Percentiles rank a stretch among this genome's conserved stretches.
Evolutionary conservation across 2,329 filamentous ascomycete species (phyloP).

Genomic region (Ophiostoma pallidulum): DNA sequence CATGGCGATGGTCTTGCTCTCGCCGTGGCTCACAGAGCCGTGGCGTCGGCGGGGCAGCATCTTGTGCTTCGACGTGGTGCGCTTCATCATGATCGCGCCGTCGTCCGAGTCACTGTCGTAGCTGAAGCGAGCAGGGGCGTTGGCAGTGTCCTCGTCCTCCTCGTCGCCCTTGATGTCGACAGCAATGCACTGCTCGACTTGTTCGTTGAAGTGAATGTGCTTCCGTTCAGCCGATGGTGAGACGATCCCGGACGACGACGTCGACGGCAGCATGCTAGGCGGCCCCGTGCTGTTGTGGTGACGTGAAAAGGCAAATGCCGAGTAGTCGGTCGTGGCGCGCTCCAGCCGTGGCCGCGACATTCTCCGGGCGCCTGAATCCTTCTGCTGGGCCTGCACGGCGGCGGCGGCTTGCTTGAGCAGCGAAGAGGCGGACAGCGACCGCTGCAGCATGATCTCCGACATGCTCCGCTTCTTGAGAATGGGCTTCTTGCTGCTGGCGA

Average conservation of each 20-base stretch:
- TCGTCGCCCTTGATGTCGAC: conserved; percentile 78
- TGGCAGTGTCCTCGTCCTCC: conserved; percentile 53
- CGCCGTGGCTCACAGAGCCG: conserved; percentile 33
- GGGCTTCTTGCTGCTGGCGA: conserved; percentile 65
- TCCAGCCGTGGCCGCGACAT: conserved; percentile 46
- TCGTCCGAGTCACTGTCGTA: conserved; percentile 63
- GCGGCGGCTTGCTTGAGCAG: conserved; percentile 83
- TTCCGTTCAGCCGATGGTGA: conserved; percentile 59
- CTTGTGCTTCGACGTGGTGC: conserved; percentile 47
- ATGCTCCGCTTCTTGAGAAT: conserved; percentile 96
- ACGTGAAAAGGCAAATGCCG: conserved; percentile 54
- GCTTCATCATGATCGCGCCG: conserved; percentile 74
- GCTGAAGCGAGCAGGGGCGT: conserved; percentile 21
- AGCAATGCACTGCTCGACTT: conserved; percentile 92
- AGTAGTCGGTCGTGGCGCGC: conserved; percentile 59
- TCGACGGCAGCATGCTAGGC: conserved; percentile 55
- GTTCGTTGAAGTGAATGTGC: conserved; percentile 94
- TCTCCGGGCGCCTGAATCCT: conserved; percentile 36
- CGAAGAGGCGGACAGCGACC: conserved; percentile 79
- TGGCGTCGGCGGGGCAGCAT: conserved; percentile 39
- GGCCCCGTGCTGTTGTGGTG: conserved; percentile 52
- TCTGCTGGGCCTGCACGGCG: conserved; percentile 73
- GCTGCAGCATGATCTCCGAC: conserved; percentile 89
- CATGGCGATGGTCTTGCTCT: conserved; percentile 81
- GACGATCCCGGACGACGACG: conserved; percentile 59